phyloP scores from a whole-genome alignment of 2,329 filamentous ascomycete genomes.

The Penicillium sp. region DNA sequence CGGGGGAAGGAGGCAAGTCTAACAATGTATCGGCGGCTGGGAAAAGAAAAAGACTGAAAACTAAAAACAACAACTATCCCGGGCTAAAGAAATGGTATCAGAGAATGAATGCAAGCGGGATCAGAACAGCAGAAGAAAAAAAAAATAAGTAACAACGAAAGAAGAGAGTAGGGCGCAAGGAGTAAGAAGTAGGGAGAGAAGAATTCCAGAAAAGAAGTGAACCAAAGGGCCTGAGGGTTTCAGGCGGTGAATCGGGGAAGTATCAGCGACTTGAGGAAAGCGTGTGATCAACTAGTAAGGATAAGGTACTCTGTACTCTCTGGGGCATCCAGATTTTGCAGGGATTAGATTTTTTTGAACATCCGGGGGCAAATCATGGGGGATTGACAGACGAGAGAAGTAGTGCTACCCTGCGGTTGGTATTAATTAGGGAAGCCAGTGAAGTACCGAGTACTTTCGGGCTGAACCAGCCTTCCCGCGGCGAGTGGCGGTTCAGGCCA shows the following conservation, averaged over 20 bases:
- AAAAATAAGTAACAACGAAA: constrained; percentile 12
- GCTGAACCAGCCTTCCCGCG: neutral
- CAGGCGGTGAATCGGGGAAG: constrained; percentile 27
- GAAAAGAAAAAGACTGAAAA: constrained; percentile 7
- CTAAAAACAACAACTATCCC: constrained; percentile 17
- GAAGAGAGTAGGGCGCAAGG: constrained; percentile 18
- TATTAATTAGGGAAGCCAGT: neutral
- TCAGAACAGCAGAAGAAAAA: constrained; percentile 16
- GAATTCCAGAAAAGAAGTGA: constrained; percentile 21
- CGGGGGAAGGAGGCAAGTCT: constrained; percentile 15
- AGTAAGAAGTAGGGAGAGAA: constrained; percentile 23
- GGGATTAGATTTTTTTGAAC: constrained; percentile 8
- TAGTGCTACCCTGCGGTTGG: constrained; percentile 19
- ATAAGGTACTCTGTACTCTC: constrained; percentile 10
- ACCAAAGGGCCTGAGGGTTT: constrained; percentile 18
- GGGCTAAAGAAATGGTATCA: constrained; percentile 12
- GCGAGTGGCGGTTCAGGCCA: constrained; percentile 20
- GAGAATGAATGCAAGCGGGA: constrained; percentile 21
- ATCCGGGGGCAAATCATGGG: constrained; percentile 23
- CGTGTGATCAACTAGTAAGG: neutral
- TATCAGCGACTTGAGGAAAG: constrained; percentile 1
- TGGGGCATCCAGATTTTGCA: neutral
- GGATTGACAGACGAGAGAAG: constrained; percentile 19
- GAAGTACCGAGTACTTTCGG: constrained; percentile 20
- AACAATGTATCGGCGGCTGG: constrained; percentile 9